Percentiles rank a stretch among this genome's conserved stretches.
phyloP scores from a whole-genome alignment of 306 rosid genomes.

The Chamaecrista fasciculata region DNA sequence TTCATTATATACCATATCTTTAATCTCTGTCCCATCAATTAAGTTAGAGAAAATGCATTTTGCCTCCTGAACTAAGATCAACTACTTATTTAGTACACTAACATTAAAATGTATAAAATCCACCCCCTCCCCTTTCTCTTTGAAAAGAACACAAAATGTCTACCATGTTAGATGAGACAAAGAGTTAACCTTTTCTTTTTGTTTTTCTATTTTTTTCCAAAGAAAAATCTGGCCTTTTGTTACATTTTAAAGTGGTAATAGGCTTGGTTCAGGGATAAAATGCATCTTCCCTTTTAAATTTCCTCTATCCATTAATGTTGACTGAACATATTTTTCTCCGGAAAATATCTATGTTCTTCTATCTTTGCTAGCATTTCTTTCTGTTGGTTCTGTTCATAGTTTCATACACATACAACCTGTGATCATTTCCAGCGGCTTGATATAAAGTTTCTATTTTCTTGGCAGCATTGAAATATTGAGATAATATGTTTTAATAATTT shows the following conservation, averaged over 20 bases:
- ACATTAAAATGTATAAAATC: background rate
- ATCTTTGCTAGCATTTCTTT: background rate
- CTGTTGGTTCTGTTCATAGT: background rate
- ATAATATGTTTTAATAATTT: background rate
- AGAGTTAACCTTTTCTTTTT: background rate
- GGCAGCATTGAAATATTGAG: background rate
- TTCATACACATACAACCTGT: background rate
- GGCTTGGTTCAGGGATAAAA: background rate
- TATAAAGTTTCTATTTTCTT: background rate
- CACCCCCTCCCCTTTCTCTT: background rate
- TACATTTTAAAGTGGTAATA: no score
- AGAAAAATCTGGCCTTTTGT: no score
- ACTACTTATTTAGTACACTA: background rate
- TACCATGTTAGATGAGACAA: background rate
- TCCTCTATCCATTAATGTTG: background rate
- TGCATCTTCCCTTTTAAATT: background rate
- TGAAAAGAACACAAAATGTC: background rate
- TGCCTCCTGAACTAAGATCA: no score
- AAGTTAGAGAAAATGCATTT: background rate
- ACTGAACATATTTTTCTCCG: background rate
- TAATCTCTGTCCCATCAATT: background rate
- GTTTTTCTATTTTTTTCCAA: no score
- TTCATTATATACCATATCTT: background rate
- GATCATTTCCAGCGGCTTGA: background rate
- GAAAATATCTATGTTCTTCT: background rate